phyloP scores from a whole-genome alignment of 176 grass and related monocot genomes.

The Paspalum notatum region DNA sequence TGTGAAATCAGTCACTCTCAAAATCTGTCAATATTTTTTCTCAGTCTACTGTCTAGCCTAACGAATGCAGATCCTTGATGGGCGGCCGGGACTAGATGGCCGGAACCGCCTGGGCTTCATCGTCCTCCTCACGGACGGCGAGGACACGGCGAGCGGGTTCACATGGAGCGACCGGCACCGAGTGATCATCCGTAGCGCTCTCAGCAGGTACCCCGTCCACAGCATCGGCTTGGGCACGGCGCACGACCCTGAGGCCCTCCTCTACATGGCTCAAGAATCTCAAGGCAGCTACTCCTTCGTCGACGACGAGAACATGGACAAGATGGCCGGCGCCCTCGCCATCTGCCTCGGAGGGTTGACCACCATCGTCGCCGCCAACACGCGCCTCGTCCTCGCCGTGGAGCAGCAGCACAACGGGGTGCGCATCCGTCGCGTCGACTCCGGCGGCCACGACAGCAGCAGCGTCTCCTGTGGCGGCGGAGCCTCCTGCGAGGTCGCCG shows the following conservation, averaged over 20 bases:
- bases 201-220: not conserved
- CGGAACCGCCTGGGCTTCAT: not conserved
- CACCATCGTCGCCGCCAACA: not conserved
- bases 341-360: not conserved
- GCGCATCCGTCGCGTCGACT: not conserved
- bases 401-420: not conserved
- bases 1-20: no score
- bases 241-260: not conserved
- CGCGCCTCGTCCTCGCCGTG: not conserved
- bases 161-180: not conserved
- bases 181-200: not conserved
- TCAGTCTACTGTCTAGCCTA: no score
- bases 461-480: no score
- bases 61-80: not conserved
- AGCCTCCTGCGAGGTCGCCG: not conserved
- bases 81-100: not conserved
- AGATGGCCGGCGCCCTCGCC: conserved; percentile 5
- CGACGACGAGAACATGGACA: not conserved
- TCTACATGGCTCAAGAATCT: not conserved
- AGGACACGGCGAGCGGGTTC: not conserved
- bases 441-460: not conserved
- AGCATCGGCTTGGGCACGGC: not conserved
- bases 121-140: conserved; percentile 1
- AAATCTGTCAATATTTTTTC: no score
- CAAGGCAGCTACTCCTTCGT: conserved; percentile 31